phyloP scores from a whole-genome alignment of 2,329 filamentous ascomycete species.

The Fusarium liriodendri region DNA sequence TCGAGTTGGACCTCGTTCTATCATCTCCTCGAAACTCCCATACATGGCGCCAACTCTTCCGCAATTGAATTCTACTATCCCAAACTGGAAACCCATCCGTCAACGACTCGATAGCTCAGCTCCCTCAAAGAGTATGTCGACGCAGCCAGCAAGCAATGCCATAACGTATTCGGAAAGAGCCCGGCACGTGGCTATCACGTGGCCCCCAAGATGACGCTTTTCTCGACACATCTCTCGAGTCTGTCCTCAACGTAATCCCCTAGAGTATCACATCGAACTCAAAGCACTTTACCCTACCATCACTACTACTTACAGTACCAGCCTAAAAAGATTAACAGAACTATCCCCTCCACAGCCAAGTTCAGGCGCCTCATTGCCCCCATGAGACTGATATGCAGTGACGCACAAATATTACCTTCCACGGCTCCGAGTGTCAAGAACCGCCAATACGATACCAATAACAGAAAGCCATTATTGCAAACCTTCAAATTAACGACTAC shows the following conservation, averaged over 20 bases:
- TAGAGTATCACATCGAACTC: background rate
- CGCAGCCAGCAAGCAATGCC: conserved; percentile 1
- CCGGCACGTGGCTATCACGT: background rate
- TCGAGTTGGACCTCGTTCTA: background rate
- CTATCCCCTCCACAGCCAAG: background rate
- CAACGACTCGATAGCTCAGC: background rate
- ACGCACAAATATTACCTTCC: background rate
- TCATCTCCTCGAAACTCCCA: background rate
- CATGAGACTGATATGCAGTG: background rate
- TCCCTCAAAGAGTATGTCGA: background rate
- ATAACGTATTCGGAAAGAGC: background rate
- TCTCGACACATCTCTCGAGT: background rate
- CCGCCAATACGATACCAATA: background rate
- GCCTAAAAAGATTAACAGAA: background rate
- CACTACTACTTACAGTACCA: background rate
- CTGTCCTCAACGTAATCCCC: background rate
- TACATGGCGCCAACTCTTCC: background rate
- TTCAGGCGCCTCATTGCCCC: background rate
- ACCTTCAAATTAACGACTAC: background rate
- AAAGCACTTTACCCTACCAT: background rate
- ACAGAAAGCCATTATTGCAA: background rate
- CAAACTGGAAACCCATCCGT: background rate
- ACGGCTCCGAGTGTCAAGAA: background rate
- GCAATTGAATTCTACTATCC: background rate
- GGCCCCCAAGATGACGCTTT: background rate